Base-by-base conservation (phyloP, 2,329 filamentous ascomycete genomes). In the Fusarium pininemorale region DNA sequence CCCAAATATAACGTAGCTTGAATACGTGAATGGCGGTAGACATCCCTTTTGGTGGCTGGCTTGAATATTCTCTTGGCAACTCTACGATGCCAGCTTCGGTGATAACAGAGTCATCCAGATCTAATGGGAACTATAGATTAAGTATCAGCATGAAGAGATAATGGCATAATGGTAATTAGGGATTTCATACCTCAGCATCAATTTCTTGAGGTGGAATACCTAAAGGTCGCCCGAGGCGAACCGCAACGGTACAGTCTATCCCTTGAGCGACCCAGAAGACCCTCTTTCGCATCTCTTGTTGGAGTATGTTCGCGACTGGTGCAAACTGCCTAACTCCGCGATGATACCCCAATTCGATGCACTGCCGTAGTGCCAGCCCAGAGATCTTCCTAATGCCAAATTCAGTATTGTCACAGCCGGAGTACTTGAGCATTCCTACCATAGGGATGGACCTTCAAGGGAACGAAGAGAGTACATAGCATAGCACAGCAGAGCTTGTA, bases 161-260 rank as follows among this genome's bases (percentile, higher is more conserved):
- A 35, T 15, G 32, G 1, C 6, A 0, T 35, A 37, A 28, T 22
- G 6, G 13, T 11, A 0, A 14, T 6, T 20, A 4, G 12, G 12
- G 3, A 20, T 28, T 3, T 20, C 3, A 10, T 28, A 47, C 44
- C 44, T 47, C 24, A 6, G 44, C 24, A 22, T 47, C 24, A 6
- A 28, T 47, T 47, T 47, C 44, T 22, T 47, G 24, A 22, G 18
- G 44, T 28, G 18, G 24, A 6, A 47, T 47, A 4, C 44, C 44
- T 20, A 47, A 20, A 10, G 44, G 44, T 24, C 24, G 24, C 18
- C 44, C 44, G 6, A 47, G 24, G 5, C 18, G 24, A 4, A 47
- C 44, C 5, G 44, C 24, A 10, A 47, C 16, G 6, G 24, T 47
- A 18, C 24, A 47, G 12, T 47, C 44, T 3, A 47, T 47, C 8